Evolutionary conservation across 2,329 filamentous ascomycete species (phyloP).

Genomic region (Claviceps lovelessii): DNA sequence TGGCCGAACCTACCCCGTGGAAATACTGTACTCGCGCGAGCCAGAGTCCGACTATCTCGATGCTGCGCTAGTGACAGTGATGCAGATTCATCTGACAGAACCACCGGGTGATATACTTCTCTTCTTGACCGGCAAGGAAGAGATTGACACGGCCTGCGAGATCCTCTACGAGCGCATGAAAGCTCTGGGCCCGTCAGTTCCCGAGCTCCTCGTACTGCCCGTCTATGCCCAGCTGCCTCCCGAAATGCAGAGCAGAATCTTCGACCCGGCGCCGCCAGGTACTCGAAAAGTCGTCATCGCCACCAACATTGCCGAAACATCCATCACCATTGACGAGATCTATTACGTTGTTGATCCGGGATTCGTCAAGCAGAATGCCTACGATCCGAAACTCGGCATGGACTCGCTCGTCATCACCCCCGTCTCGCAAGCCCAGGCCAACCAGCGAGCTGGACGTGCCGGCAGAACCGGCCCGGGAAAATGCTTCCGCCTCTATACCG

Average conservation of each 20-base stretch:
- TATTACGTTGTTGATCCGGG: constrained; percentile 96
- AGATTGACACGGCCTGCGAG: constrained; percentile 91
- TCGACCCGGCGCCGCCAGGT: constrained; percentile 79
- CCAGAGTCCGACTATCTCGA: constrained; percentile 94
- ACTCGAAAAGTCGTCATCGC: constrained; percentile 90
- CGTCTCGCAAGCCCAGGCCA: constrained; percentile 91
- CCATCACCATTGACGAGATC: constrained; percentile 93
- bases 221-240: constrained; percentile 91
- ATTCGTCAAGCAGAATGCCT: constrained; percentile 95
- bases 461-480: constrained; percentile 92
- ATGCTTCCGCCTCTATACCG: constrained; percentile 89
- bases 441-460: constrained; percentile 82
- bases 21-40: constrained; percentile 88
- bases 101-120: constrained; percentile 88
- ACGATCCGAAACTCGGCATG: constrained; percentile 95
- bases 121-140: constrained; percentile 93
- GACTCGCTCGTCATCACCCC: constrained; percentile 90
- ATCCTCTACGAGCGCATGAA: constrained; percentile 95
- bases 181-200: constrained; percentile 75
- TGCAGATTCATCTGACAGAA: constrained; percentile 95
- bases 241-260: constrained; percentile 88
- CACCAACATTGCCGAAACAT: constrained; percentile 96
- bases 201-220: constrained; percentile 81
- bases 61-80: constrained; percentile 84
- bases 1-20: constrained; percentile 86